phyloP scores from a whole-genome alignment of 2,329 filamentous ascomycete species.

The Diaporthe ilicicola region DNA sequence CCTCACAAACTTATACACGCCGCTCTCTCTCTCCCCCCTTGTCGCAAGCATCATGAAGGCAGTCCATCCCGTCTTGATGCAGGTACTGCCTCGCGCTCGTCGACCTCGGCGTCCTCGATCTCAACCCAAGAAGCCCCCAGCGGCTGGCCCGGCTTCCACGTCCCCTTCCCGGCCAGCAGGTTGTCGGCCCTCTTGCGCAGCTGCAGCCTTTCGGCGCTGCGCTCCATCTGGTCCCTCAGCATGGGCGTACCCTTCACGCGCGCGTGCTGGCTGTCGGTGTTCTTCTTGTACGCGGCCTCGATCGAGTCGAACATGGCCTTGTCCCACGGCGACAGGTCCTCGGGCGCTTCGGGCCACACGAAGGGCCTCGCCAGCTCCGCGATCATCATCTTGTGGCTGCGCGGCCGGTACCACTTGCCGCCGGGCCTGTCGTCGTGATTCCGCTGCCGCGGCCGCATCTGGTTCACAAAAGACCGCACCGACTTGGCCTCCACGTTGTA shows the following conservation, averaged over 20 bases:
- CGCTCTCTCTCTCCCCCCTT: not conserved
- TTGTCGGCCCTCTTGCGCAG: constrained; percentile 68
- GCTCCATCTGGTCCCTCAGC: constrained; percentile 46
- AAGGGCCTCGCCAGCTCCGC: constrained; percentile 90
- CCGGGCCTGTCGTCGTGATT: constrained; percentile 54
- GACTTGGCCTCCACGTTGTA: constrained; percentile 79
- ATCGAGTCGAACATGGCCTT: constrained; percentile 65
- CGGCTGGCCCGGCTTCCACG: constrained; percentile 63
- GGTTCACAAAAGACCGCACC: constrained; percentile 83
- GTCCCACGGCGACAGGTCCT: constrained; percentile 70
- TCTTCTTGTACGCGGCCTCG: constrained; percentile 55
- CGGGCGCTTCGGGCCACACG: constrained; percentile 79
- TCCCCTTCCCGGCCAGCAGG: constrained; percentile 66
- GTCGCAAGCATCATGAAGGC: not conserved
- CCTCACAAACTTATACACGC: constrained; percentile 33
- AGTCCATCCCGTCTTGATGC: constrained; percentile 35
- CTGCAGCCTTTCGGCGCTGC: constrained; percentile 48
- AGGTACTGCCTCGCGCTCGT: constrained; percentile 37
- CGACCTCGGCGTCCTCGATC: constrained; percentile 38
- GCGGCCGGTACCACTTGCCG: constrained; percentile 73
- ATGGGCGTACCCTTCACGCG: constrained; percentile 4
- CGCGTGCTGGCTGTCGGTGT: not conserved
- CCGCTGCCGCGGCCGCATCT: constrained; percentile 66
- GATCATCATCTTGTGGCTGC: constrained; percentile 89
- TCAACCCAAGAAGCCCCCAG: constrained; percentile 59